These are phyloP conservation scores for Phytopythium aichiense DNA, from an alignment of 352 stramenopile genomes.

Conservation along the genomic window DNA sequence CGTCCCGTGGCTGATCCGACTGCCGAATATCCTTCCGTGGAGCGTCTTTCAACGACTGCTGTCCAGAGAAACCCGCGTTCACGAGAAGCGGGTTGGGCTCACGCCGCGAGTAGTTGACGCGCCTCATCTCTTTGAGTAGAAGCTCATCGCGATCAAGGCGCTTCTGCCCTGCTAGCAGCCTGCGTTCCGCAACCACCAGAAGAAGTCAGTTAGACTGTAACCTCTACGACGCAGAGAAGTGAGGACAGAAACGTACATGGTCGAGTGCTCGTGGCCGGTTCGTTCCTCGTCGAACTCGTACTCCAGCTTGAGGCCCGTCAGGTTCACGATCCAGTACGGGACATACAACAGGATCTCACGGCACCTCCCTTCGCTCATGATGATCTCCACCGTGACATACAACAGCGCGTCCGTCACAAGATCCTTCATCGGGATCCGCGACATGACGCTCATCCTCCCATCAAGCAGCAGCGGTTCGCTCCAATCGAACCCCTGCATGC, in stretches of 20 bases:
- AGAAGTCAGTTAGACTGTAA: not conserved
- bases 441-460: conserved; percentile 44
- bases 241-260: conserved; percentile 10
- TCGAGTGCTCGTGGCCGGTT: conserved; percentile 61
- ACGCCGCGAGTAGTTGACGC: conserved; percentile 23
- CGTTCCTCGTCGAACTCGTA: conserved; percentile 81
- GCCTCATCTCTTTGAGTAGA: conserved; percentile 63
- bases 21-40: conserved; percentile 1
- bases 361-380: conserved; percentile 46
- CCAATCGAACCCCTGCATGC: conserved; percentile 86
- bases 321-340: conserved; percentile 87
- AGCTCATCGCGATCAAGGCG: conserved; percentile 73
- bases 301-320: conserved; percentile 79
- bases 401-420: conserved; percentile 67
- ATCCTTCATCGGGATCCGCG: conserved; percentile 76
- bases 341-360: conserved; percentile 80
- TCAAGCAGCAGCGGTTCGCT: conserved; percentile 63
- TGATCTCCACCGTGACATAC: conserved; percentile 65
- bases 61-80: conserved; percentile 21
- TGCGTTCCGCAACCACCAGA: conserved; percentile 4
- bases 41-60: conserved; percentile 13
- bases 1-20: conserved; percentile 1
- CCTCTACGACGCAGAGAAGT: not conserved
- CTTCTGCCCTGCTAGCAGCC: conserved; percentile 69
- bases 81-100: conserved; percentile 61